Conservation (phyloP, 148 eudicot genomes). For the Agrostemma githago region DNA sequence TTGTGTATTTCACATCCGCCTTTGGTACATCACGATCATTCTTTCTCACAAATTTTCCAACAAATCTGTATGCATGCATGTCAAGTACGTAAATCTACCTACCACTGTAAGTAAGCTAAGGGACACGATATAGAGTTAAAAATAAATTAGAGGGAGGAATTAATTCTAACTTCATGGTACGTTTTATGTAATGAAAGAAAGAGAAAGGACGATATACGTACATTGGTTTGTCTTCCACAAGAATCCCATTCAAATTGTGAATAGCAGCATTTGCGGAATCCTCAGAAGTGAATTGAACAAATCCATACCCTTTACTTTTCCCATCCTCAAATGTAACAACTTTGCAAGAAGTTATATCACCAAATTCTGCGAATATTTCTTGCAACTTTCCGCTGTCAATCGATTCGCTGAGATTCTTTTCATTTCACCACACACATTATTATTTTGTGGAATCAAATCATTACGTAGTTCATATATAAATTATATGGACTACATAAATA, state of each 20-base stretch:
- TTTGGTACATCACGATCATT: conserved; percentile 44
- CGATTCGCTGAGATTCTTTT: conserved; percentile 58
- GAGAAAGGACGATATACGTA: conserved; percentile 28
- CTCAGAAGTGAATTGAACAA: conserved; percentile 62
- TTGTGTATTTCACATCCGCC: conserved; percentile 52
- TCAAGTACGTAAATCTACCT: too few species aligned
- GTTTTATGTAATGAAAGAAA: background rate
- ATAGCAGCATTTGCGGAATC: conserved; percentile 61
- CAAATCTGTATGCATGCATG: conserved; percentile 36
- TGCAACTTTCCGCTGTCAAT: conserved; percentile 53
- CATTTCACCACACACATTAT: background rate
- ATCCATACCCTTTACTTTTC: conserved; percentile 71
- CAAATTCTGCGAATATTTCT: conserved; percentile 53
- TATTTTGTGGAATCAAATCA: background rate
- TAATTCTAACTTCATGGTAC: too few species aligned
- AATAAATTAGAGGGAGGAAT: too few species aligned
- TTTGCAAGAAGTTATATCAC: conserved; percentile 62
- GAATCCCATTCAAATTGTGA: conserved; percentile 50
- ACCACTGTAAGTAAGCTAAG: too few species aligned
- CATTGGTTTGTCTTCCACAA: conserved; percentile 58
- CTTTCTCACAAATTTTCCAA: conserved; percentile 55
- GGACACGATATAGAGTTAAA: too few species aligned
- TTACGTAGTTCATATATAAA: background rate
- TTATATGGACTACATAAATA: too few species aligned
- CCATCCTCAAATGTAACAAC: conserved; percentile 61